Percentiles rank a stretch among this genome's conserved stretches.
These are phyloP conservation scores for Purpureocillium takamizusanense DNA, from an alignment of 2,329 filamentous ascomycete species.

Conservation along the genomic window DNA sequence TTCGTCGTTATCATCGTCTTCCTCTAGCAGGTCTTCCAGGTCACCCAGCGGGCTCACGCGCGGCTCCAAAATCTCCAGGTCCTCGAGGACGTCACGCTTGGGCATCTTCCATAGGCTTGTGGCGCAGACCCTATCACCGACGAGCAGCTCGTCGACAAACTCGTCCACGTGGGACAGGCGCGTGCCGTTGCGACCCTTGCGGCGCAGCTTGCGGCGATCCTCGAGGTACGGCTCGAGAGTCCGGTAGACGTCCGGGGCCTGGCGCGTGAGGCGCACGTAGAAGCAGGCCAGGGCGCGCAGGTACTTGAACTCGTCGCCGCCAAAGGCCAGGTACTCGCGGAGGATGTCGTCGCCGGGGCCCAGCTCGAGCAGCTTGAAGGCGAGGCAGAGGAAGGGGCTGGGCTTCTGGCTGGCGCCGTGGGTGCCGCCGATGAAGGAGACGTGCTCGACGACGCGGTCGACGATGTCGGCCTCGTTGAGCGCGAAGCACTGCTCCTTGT, in stretches of 20 bases:
- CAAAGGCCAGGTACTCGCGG: slow-evolving; percentile 67
- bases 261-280: slow-evolving; percentile 83
- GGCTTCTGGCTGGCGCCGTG: slow-evolving; percentile 79
- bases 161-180: slow-evolving; percentile 76
- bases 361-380: slow-evolving; percentile 89
- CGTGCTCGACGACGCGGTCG: slow-evolving; percentile 76
- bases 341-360: slow-evolving; percentile 72
- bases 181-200: slow-evolving; percentile 66
- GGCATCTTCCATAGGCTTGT: slow-evolving; percentile 92
- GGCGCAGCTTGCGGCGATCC: slow-evolving; percentile 75
- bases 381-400: slow-evolving; percentile 85
- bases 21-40: slow-evolving; percentile 61
- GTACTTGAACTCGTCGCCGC: slow-evolving; percentile 75
- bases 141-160: slow-evolving; percentile 86
- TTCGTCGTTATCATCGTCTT: slow-evolving; percentile 39
- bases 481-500: slow-evolving; percentile 97
- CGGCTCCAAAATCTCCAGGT: slow-evolving; percentile 79
- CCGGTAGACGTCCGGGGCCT: slow-evolving; percentile 70
- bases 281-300: slow-evolving; percentile 83
- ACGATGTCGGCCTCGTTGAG: slow-evolving; percentile 78
- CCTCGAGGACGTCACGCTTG: slow-evolving; percentile 71
- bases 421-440: slow-evolving; percentile 80
- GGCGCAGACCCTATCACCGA: slow-evolving; percentile 81
- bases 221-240: slow-evolving; percentile 74
- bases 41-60: slow-evolving; percentile 76